Conservation (phyloP, 257 asterid genomes). For the Solanum tacnaense region DNA sequence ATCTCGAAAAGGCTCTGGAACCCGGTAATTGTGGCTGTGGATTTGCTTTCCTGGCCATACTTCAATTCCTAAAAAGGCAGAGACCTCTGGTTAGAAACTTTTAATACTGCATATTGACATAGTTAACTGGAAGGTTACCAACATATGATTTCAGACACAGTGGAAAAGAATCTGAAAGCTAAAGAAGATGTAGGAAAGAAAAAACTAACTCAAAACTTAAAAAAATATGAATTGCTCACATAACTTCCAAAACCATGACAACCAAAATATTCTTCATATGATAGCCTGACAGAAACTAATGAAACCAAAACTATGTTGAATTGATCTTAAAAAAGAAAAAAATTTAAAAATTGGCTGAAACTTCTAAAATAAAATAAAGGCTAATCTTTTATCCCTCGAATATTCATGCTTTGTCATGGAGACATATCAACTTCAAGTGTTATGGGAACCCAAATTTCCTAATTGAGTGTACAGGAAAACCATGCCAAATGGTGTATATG, state of each 20-base stretch:
- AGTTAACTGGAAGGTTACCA: not conserved
- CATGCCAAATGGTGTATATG: not conserved
- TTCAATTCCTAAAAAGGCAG: conserved; percentile 47
- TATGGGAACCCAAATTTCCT: not conserved
- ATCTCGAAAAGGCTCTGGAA: conserved; percentile 64
- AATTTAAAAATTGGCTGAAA: not conserved
- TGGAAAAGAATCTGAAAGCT: not conserved
- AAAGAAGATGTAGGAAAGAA: not conserved
- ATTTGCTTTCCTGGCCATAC: conserved; percentile 89
- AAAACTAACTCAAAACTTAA: not conserved
- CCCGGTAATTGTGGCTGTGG: conserved; percentile 89
- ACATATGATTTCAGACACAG: not conserved
- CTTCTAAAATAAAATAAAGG: not conserved
- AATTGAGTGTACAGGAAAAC: not conserved
- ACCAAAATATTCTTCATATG: not conserved
- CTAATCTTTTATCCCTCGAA: not conserved
- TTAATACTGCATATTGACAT: not conserved
- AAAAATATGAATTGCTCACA: not conserved
- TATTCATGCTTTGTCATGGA: not conserved
- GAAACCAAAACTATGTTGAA: not conserved
- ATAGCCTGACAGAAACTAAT: not conserved
- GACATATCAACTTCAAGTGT: not conserved
- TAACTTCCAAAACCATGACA: not conserved
- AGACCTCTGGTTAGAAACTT: not conserved
- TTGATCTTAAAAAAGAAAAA: not conserved